Conservation (phyloP, 371 early-diverging fungal genomes). For the Thermomucor indicae-seudaticae region DNA sequence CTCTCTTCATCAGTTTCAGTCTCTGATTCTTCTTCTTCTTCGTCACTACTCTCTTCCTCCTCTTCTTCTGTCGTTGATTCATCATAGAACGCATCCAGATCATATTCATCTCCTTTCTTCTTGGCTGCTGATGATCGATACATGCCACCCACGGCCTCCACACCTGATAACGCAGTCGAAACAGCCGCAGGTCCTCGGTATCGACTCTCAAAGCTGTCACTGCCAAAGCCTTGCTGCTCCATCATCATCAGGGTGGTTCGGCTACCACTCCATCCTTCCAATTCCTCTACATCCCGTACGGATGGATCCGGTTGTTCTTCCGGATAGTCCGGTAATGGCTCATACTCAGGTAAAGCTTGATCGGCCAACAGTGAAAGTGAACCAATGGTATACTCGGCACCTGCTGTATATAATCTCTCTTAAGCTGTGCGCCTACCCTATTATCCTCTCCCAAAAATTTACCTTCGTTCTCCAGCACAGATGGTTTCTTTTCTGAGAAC, state of each 20-base stretch:
- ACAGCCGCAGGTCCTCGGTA: conserved; percentile 24
- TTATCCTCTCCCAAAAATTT: background rate
- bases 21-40: conserved; percentile 11
- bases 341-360: conserved; percentile 71
- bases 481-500: conserved; percentile 48
- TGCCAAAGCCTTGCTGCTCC: conserved; percentile 54
- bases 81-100: conserved; percentile 60
- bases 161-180: conserved; percentile 40
- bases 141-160: conserved; percentile 38
- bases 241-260: conserved; percentile 36
- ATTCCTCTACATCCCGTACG: conserved; percentile 54
- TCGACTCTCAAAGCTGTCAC: conserved; percentile 36
- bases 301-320: conserved; percentile 62
- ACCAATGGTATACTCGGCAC: conserved; percentile 67
- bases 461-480: conserved; percentile 29
- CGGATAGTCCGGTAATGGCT: conserved; percentile 83
- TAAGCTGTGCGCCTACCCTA: background rate
- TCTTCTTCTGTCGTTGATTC: conserved; percentile 33
- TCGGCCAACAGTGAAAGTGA: conserved; percentile 79
- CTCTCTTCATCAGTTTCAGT: conserved; percentile 19
- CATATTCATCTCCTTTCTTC: conserved; percentile 48
- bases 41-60: conserved; percentile 30
- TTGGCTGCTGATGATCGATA: conserved; percentile 24
- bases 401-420: conserved; percentile 24
- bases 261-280: conserved; percentile 45